Conservation (phyloP, 495 filamentous ascomycete species). For the Usnea hakonensis region DNA sequence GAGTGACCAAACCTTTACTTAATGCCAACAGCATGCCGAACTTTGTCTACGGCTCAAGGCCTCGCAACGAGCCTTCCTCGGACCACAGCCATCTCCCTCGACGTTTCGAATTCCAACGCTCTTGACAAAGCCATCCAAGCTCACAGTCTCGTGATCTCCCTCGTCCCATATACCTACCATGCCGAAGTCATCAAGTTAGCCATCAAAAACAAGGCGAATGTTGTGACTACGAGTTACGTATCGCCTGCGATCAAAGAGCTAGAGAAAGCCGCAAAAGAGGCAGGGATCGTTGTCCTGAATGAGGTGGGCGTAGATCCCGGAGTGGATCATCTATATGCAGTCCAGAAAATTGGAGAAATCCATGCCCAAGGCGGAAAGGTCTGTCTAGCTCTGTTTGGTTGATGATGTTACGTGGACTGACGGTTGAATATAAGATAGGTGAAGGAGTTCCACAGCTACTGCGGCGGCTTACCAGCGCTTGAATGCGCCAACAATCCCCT, state of each 20-base stretch:
- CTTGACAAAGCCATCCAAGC: background rate
- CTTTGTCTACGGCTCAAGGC: conserved; percentile 1
- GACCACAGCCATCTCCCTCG: conserved; percentile 6
- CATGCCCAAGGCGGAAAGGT: conserved; percentile 84
- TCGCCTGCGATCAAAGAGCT: conserved; percentile 89
- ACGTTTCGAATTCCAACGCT: background rate
- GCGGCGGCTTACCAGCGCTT: conserved; percentile 78
- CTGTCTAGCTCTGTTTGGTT: background rate
- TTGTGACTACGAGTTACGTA: conserved; percentile 94
- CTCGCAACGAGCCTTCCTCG: background rate
- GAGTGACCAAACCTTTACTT: background rate
- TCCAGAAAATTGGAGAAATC: conserved; percentile 78
- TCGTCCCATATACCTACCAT: conserved; percentile 96
- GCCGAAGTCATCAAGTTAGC: conserved; percentile 84
- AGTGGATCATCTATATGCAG: conserved; percentile 77
- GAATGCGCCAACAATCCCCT: conserved; percentile 60
- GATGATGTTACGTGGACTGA: background rate
- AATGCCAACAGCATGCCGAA: background rate
- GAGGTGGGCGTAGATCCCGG: conserved; percentile 66
- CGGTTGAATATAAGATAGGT: background rate
- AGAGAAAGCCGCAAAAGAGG: conserved; percentile 72
- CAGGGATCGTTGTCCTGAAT: conserved; percentile 96
- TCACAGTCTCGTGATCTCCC: conserved; percentile 19
- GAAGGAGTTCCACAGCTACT: conserved; percentile 73
- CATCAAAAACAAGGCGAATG: conserved; percentile 86